These are phyloP conservation scores for Leccinum truebloodii DNA, from an alignment of 768 basidiomycete genomes.

Conservation along the genomic window DNA sequence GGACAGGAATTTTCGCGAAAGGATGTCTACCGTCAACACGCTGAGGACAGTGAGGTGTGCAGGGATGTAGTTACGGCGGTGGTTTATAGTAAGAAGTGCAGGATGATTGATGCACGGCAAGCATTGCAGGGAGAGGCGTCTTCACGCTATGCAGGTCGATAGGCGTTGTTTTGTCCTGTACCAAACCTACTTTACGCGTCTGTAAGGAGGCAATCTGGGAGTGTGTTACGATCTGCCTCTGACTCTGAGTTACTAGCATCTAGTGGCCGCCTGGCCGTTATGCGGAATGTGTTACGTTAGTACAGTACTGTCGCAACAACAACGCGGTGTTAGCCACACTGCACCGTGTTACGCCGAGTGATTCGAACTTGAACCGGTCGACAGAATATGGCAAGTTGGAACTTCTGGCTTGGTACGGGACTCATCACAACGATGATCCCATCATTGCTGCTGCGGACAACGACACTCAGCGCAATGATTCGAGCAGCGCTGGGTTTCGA, in stretches of 20 bases:
- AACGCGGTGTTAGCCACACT: too few species aligned
- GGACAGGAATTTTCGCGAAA: slow-evolving; percentile 1
- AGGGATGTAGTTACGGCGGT: neutral
- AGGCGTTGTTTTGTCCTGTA: neutral
- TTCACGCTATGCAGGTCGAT: neutral
- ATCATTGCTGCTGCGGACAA: neutral
- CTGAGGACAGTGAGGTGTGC: neutral
- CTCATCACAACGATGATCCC: neutral
- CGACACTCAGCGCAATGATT: neutral
- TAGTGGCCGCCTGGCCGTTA: too few species aligned
- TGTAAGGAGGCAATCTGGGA: neutral
- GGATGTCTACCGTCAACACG: slow-evolving; percentile 12
- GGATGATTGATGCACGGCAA: neutral
- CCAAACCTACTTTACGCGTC: neutral
- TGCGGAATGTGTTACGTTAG: too few species aligned
- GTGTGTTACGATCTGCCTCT: too few species aligned
- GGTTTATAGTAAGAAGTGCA: slow-evolving; percentile 3
- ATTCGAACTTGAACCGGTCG: too few species aligned
- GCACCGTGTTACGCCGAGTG: too few species aligned
- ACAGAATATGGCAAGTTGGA: too few species aligned
- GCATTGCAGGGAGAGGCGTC: neutral
- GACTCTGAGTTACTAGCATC: too few species aligned
- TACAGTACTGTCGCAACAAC: too few species aligned
- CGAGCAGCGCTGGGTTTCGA: too few species aligned
- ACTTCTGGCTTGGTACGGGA: neutral